phyloP scores from a whole-genome alignment of 768 basidiomycete species.

The Scleroderma bovista region DNA sequence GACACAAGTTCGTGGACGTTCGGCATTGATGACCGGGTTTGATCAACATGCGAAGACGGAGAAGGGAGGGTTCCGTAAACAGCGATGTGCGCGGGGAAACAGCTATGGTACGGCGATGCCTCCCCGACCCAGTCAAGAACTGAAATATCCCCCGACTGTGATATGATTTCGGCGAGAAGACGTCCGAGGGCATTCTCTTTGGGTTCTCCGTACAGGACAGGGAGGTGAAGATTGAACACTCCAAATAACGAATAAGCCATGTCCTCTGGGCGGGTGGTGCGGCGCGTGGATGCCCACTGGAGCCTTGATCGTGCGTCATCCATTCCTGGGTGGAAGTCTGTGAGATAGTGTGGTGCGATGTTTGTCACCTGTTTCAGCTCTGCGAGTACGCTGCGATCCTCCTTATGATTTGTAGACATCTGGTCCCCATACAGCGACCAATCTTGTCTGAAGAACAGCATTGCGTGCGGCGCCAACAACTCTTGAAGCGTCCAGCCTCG shows the following conservation, averaged over 20 bases:
- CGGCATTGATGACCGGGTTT: not conserved
- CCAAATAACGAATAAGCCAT: constrained; percentile 4
- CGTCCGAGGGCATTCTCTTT: not conserved
- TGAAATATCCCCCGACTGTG: not conserved
- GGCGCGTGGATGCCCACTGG: constrained; percentile 1
- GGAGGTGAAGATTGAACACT: not conserved
- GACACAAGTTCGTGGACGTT: not conserved
- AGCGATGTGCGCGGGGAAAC: not conserved
- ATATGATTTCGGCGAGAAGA: not conserved
- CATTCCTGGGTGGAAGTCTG: not conserved
- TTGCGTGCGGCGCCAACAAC: not conserved
- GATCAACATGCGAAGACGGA: too few relatives aligned
- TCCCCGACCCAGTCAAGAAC: not conserved
- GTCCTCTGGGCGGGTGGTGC: constrained; percentile 3
- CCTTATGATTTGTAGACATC: not conserved
- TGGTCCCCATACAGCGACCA: not conserved
- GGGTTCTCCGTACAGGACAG: not conserved
- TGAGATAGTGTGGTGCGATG: not conserved
- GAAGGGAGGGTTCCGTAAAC: not conserved
- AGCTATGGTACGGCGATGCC: not conserved
- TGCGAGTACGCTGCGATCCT: not conserved
- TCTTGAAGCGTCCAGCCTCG: constrained; percentile 5
- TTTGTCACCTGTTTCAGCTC: not conserved
- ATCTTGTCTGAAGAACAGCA: not conserved
- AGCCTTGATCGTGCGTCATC: constrained; percentile 3